Conservation (phyloP, 345 rosid species). For the Populus pruinosa region DNA sequence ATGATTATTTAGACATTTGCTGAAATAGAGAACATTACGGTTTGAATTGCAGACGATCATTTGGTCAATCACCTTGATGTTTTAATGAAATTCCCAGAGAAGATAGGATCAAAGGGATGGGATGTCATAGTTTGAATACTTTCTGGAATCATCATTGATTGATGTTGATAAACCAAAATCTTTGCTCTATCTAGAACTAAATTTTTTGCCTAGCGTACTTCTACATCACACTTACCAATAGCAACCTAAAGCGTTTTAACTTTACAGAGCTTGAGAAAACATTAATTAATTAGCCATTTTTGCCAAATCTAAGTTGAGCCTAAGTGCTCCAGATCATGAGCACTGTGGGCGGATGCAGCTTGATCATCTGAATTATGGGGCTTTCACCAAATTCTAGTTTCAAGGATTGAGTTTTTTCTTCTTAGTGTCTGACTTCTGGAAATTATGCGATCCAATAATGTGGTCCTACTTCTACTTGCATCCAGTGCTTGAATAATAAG, state of each 20-base stretch:
- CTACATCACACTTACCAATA: not conserved
- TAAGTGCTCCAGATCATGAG: not conserved
- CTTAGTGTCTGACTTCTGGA: not conserved
- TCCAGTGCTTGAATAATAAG: not conserved
- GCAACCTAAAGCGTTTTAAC: not conserved
- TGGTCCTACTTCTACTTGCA: not conserved
- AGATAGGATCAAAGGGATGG: not conserved
- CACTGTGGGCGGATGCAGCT: not conserved
- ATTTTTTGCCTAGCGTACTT: not conserved
- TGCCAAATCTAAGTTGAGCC: not conserved
- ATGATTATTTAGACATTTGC: not conserved
- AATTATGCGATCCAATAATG: not conserved
- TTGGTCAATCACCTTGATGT: not conserved
- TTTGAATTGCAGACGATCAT: not conserved
- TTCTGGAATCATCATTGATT: not conserved
- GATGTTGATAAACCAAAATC: too few relatives aligned
- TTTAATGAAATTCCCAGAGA: not conserved
- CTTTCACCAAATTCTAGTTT: not conserved
- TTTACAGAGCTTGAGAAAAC: not conserved
- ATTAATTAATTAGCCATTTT: not conserved
- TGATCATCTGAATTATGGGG: not conserved
- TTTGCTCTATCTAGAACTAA: not conserved
- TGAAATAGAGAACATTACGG: not conserved
- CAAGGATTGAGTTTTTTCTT: not conserved
- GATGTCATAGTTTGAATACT: not conserved